Conservation (phyloP, 176 grass and related monocot genomes). For the Aechmea fasciata region DNA sequence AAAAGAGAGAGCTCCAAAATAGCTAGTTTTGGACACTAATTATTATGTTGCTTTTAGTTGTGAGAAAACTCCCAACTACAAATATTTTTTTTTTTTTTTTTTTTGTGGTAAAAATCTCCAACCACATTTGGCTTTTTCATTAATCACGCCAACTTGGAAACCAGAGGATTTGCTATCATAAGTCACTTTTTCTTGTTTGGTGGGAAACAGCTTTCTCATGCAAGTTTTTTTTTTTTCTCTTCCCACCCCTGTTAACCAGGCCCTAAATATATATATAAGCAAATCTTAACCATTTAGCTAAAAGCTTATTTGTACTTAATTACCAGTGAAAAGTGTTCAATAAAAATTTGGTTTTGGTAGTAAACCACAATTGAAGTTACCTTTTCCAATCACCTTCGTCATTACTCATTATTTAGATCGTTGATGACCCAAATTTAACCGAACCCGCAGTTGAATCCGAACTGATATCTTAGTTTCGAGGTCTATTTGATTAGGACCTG, state of each 20-base stretch:
- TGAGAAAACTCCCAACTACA: neutral
- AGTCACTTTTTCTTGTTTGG: constrained; percentile 25
- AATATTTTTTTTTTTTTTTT: too few species aligned
- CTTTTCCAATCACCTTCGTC: neutral
- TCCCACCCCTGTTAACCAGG: constrained; percentile 14
- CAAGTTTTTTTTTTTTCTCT: constrained; percentile 15
- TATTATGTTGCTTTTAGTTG: neutral
- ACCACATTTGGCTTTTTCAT: neutral
- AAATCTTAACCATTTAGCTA: constrained; percentile 1
- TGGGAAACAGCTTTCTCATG: constrained; percentile 25
- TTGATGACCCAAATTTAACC: too few species aligned
- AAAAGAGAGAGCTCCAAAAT: neutral
- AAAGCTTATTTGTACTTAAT: constrained; percentile 11
- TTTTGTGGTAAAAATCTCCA: neutral
- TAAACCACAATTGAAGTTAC: neutral
- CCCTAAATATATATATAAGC: neutral
- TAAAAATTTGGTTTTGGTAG: neutral
- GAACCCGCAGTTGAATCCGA: too few species aligned
- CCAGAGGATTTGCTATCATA: neutral
- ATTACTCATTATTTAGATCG: neutral
- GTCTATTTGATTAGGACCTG: too few species aligned
- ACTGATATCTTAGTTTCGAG: too few species aligned
- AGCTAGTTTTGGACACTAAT: neutral
- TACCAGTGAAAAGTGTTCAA: constrained; percentile 3
- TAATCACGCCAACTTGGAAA: constrained; percentile 1